Base-by-base conservation (phyloP, 1,284 basidiomycete species). In the Neotropicomus parvogracilis region DNA sequence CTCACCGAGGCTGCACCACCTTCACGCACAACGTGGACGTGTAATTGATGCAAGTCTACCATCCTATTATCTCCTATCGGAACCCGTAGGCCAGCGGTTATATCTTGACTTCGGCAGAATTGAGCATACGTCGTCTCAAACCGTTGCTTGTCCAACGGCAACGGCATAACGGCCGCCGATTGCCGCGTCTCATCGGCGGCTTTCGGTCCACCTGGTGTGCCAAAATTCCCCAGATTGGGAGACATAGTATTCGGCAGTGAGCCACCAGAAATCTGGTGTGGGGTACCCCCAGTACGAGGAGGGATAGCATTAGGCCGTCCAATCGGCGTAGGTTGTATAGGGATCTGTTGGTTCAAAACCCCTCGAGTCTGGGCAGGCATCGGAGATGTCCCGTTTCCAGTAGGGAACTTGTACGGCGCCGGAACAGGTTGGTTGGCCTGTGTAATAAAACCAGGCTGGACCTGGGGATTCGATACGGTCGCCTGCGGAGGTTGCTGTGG, bases 1-100 rank as follows among this genome's bases (percentile, higher is more conserved):
- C 74, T 58, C 58, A 84, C 85, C 43, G 69, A 71, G 6, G 49
- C 42, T 39, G 59, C 59, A 31, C 85, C 84, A 46, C 79, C 80
- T 58, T 78, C 75, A 28, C 65, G 68, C 63, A 83, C 73, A 17
- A 88, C 83, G 35, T 73, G 60, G 38, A 61, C 60, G 59, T 88
- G 83, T 35, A 88, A 63, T 28, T 64, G 55, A 62, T 81, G 72
- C 21, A 86, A 60, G 57, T 84, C 81, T 19, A 88, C 75, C 28
- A 50, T 62, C 34, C 76, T 72, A 38, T 70, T 71, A 2, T 85
- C 82, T 36, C 78, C 66, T 28, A 63, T 66, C 54, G 80, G 49
- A 31, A 76, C 52, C 2, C 67, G 68, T 35, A 62, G 56, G 46
- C 75, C 74, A n/a, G 71, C 56, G 27, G 68, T 68, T 29, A 39